Evolutionary conservation across 768 basidiomycete species (phyloP).

Genomic region (Sistotremastrum niveocremeum): DNA sequence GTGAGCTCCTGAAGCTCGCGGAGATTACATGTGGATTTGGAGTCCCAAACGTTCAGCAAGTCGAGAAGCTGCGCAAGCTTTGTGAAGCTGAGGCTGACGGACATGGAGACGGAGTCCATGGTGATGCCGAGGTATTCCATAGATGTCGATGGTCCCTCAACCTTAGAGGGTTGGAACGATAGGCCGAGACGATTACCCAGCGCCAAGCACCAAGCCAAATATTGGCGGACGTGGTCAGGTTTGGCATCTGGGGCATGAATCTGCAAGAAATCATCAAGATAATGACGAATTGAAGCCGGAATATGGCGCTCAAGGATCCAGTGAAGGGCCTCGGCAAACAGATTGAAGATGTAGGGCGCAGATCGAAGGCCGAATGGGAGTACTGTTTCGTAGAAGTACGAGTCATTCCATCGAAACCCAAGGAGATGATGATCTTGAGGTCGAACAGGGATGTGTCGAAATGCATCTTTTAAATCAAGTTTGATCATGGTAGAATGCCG

Average conservation of each 20-base stretch:
- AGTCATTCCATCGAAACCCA: too few species aligned
- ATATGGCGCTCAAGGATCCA: slow-evolving; percentile 26
- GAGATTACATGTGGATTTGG: slow-evolving; percentile 9
- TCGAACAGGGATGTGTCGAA: slow-evolving; percentile 22
- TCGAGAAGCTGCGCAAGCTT: slow-evolving; percentile 17
- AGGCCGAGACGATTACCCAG: slow-evolving; percentile 18
- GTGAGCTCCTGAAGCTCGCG: slow-evolving; percentile 19
- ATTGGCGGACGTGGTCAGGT: background rate
- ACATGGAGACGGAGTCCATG: slow-evolving; percentile 15
- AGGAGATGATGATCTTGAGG: slow-evolving; percentile 19
- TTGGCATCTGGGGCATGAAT: background rate
- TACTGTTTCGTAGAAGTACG: slow-evolving; percentile 17
- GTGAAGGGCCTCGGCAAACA: slow-evolving; percentile 26
- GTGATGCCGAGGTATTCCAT: slow-evolving; percentile 12
- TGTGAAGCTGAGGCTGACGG: slow-evolving; percentile 19
- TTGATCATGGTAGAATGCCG: slow-evolving; percentile 19
- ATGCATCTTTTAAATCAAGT: slow-evolving; percentile 24
- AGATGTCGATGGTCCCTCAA: slow-evolving; percentile 7
- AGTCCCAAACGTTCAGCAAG: too few species aligned
- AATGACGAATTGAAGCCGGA: slow-evolving; percentile 18
- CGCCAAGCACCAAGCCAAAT: slow-evolving; percentile 17
- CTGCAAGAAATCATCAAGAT: slow-evolving; percentile 26
- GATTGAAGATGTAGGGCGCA: slow-evolving; percentile 27
- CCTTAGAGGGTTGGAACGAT: slow-evolving; percentile 17
- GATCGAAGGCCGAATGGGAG: slow-evolving; percentile 20